phyloP scores from a whole-genome alignment of 78 protist species.

The Protostelium mycophagum region DNA sequence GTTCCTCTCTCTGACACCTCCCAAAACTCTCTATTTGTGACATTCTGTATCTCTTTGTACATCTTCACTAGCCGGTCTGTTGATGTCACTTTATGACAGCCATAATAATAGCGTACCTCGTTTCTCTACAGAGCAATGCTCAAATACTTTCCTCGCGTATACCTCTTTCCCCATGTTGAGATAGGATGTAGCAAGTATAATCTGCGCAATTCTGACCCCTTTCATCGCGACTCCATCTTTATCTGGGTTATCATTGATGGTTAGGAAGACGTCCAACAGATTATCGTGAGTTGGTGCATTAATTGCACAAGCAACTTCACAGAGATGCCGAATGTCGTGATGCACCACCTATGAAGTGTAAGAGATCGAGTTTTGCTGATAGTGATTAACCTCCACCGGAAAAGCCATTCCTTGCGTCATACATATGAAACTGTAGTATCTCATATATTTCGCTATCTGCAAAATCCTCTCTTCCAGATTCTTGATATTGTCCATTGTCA shows the following conservation, averaged over 20 bases:
- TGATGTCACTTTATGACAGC: neutral
- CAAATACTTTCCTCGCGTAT: neutral
- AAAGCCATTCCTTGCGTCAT: neutral
- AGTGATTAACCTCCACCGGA: conserved; percentile 9
- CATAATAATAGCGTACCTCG: neutral
- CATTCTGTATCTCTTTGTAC: neutral
- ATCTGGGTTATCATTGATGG: neutral
- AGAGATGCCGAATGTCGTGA: conserved; percentile 7
- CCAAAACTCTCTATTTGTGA: neutral
- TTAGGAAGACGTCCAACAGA: neutral
- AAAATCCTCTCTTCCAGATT: neutral
- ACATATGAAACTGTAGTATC: neutral
- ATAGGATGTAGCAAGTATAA: neutral
- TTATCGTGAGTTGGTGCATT: neutral
- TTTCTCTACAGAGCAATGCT: neutral
- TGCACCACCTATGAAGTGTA: too few species aligned
- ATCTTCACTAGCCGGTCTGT: neutral
- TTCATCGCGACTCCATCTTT: neutral
- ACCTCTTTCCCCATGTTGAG: neutral
- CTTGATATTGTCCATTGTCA: neutral
- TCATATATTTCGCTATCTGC: conserved; percentile 8
- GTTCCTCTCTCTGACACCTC: neutral
- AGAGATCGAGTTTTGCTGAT: too few species aligned
- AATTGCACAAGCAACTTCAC: neutral
- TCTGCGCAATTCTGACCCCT: neutral